Evolutionary conservation across 371 early-diverging fungal species (phyloP).

Genomic region (Mortierella sp.): DNA sequence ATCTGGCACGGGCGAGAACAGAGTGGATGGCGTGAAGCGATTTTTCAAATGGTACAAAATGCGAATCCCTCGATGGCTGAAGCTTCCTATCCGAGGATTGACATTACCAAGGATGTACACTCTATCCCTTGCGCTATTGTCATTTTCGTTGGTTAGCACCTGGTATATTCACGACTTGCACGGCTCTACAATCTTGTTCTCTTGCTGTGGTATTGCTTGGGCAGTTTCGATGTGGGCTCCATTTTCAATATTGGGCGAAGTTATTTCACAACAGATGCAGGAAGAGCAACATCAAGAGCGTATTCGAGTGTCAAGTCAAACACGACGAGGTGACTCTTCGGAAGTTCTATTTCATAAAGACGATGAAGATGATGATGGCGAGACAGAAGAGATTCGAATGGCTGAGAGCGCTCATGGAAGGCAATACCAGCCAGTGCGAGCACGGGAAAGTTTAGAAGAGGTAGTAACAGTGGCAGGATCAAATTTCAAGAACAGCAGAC

Average conservation of each 20-base stretch:
- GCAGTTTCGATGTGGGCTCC: constrained; percentile 94
- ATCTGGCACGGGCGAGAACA: not conserved
- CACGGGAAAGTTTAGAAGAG: constrained; percentile 32
- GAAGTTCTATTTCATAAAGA: constrained; percentile 26
- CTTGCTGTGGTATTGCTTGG: constrained; percentile 87
- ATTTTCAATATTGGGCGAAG: constrained; percentile 91
- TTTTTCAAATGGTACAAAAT: constrained; percentile 6
- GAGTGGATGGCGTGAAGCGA: constrained; percentile 2
- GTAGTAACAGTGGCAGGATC: constrained; percentile 7
- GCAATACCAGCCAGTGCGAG: constrained; percentile 28
- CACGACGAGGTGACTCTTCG: constrained; percentile 2
- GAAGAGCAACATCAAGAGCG: constrained; percentile 47
- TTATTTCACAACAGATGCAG: constrained; percentile 65
- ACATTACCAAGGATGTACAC: constrained; percentile 80
- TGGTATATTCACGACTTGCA: constrained; percentile 63
- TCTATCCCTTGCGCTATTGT: constrained; percentile 74
- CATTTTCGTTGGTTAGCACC: constrained; percentile 77
- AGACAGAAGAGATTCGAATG: constrained; percentile 50
- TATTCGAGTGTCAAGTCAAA: constrained; percentile 15
- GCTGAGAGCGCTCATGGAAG: constrained; percentile 27
- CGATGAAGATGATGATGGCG: constrained; percentile 44
- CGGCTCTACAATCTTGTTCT: constrained; percentile 76
- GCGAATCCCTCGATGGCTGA: constrained; percentile 21
- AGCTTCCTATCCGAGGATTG: constrained; percentile 54
- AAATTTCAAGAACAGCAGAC: constrained; percentile 14